Percentiles rank a stretch among this genome's conserved stretches.
phyloP scores from a whole-genome alignment of 768 basidiomycete genomes.

The Paxillus involutus region DNA sequence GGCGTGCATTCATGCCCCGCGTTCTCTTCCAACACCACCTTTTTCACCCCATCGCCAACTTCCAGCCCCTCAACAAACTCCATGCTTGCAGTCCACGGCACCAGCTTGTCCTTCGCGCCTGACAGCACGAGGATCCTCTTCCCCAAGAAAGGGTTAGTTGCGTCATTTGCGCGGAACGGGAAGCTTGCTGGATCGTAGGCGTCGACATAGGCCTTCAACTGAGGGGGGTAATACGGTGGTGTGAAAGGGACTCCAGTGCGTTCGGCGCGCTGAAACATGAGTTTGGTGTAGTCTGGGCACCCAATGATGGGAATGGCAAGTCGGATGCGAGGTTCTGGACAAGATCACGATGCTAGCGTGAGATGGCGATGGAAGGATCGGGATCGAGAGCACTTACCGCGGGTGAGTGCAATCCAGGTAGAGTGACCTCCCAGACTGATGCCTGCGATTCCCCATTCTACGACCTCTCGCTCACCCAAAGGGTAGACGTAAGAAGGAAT shows the following conservation, averaged over 20 bases:
- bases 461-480: slow-evolving; percentile 54
- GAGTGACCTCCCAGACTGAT: slow-evolving; percentile 85
- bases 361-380: neutral
- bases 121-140: slow-evolving; percentile 76
- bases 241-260: slow-evolving; percentile 39
- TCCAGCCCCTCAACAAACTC: slow-evolving; percentile 56
- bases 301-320: slow-evolving; percentile 59
- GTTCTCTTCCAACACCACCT: slow-evolving; percentile 50
- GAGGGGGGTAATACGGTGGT: slow-evolving; percentile 58
- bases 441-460: slow-evolving; percentile 71
- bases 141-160: slow-evolving; percentile 58
- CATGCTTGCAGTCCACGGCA: slow-evolving; percentile 61
- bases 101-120: slow-evolving; percentile 62
- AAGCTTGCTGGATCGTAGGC: slow-evolving; percentile 44
- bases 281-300: slow-evolving; percentile 64
- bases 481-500: slow-evolving; percentile 77
- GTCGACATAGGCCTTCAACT: slow-evolving; percentile 48
- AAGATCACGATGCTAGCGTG: neutral
- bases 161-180: slow-evolving; percentile 38
- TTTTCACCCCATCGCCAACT: slow-evolving; percentile 58
- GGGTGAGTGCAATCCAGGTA: slow-evolving; percentile 67
- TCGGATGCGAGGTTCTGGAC: slow-evolving; percentile 44
- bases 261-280: slow-evolving; percentile 59
- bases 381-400: slow-evolving; percentile 30
- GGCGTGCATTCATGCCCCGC: slow-evolving; percentile 64